A percentile compares a stretch with the other conserved stretches of the same genome.
These are phyloP conservation scores for Xylariaceae sp. DNA, from an alignment of 2,329 filamentous ascomycete species.

Conservation along the genomic window DNA sequence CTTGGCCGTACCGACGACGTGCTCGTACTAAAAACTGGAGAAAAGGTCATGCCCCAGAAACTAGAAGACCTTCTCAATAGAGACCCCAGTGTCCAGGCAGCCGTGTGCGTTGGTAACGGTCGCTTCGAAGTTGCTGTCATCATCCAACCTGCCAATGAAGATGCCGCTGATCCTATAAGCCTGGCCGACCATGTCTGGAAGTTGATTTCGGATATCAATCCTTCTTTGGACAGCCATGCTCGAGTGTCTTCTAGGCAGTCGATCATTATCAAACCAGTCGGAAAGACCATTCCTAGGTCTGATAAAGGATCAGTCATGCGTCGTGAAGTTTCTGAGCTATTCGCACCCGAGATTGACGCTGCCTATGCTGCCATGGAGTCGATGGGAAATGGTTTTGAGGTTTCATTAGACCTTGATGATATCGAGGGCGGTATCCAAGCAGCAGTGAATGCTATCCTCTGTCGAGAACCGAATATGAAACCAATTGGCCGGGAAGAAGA, in stretches of 20 bases:
- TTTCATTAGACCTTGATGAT: constrained; percentile 7
- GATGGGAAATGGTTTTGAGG: background rate
- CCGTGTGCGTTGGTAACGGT: constrained; percentile 26
- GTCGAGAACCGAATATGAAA: constrained; percentile 13
- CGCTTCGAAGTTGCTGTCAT: constrained; percentile 30
- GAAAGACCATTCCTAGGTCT: constrained; percentile 25
- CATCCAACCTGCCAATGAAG: constrained; percentile 13
- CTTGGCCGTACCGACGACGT: constrained; percentile 43
- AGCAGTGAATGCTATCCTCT: constrained; percentile 24
- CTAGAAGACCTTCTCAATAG: constrained; percentile 19
- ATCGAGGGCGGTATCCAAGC: constrained; percentile 23
- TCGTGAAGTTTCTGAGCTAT: constrained; percentile 19
- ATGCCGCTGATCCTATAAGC: background rate
- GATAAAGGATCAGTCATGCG: constrained; percentile 31
- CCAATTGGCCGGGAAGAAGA: constrained; percentile 29
- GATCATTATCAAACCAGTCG: constrained; percentile 23
- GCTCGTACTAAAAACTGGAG: constrained; percentile 30
- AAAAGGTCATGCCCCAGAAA: constrained; percentile 27
- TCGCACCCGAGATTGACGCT: constrained; percentile 28
- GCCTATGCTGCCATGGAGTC: constrained; percentile 31
- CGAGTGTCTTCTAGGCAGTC: constrained; percentile 22
- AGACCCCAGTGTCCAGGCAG: constrained; percentile 13
- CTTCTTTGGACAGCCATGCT: constrained; percentile 25
- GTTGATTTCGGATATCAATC: constrained; percentile 18
- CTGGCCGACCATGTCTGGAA: constrained; percentile 19